phyloP scores from a whole-genome alignment of 345 rosid species.

The Clausena lansium region DNA sequence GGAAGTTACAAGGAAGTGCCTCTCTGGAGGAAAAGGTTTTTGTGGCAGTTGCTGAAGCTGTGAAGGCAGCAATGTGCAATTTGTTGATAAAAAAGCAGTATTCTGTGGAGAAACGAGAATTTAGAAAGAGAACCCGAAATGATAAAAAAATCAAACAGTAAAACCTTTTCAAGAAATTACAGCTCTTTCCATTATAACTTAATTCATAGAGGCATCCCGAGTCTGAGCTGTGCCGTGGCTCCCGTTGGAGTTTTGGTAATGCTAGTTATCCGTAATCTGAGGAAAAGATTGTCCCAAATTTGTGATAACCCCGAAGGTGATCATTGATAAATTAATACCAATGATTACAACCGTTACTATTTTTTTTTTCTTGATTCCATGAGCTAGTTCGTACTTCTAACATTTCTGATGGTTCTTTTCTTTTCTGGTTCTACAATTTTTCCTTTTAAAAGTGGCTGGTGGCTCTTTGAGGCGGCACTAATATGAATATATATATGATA shows the following conservation, averaged over 20 bases:
- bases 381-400: too few relatives aligned
- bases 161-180: not conserved
- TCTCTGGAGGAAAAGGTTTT: slow-evolving; percentile 55
- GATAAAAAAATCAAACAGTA: slow-evolving; percentile 58
- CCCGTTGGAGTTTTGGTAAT: slow-evolving; percentile 2
- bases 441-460: too few relatives aligned
- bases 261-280: not conserved
- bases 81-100: slow-evolving; percentile 88
- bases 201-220: not conserved
- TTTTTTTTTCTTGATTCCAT: too few relatives aligned
- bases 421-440: too few relatives aligned
- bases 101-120: slow-evolving; percentile 65
- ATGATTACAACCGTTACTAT: not conserved
- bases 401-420: too few relatives aligned
- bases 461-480: too few relatives aligned
- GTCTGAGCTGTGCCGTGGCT: not conserved
- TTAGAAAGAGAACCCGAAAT: slow-evolving; percentile 82
- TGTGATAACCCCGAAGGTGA: not conserved
- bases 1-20: slow-evolving; percentile 63
- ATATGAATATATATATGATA: too few relatives aligned
- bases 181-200: not conserved
- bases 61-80: slow-evolving; percentile 69
- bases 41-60: slow-evolving; percentile 73
- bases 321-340: not conserved
- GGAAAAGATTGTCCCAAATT: not conserved